A percentile compares a stretch with the other conserved stretches of the same genome.
Conservation (phyloP, 2,329 filamentous ascomycete species). For the Fusarium tanahbumbuense region DNA sequence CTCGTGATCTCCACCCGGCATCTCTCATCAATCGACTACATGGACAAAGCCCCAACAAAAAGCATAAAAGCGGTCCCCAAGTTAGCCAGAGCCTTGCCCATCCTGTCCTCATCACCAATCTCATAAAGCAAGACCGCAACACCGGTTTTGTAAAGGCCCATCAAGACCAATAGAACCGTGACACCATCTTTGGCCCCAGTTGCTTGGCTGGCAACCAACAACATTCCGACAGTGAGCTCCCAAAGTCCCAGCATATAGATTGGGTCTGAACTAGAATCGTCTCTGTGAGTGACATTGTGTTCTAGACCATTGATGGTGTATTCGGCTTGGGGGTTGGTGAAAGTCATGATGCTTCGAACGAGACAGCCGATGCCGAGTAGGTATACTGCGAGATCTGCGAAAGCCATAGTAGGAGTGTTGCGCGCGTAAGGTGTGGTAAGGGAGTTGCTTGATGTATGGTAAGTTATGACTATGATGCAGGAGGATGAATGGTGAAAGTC, state of each 20-base stretch:
- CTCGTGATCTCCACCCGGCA: fast-evolving
- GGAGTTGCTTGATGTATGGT: neutral
- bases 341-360: constrained; percentile 10
- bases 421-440: fast-evolving
- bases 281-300: neutral
- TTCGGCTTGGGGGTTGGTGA: constrained; percentile 14
- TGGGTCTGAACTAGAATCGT: neutral
- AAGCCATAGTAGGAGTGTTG: neutral
- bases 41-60: neutral
- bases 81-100: neutral
- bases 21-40: neutral
- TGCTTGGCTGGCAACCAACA: neutral
- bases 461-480: neutral
- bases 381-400: neutral
- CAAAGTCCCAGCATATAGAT: constrained; percentile 16
- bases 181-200: neutral
- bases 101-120: neutral
- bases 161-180: neutral
- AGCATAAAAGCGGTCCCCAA: neutral
- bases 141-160: constrained; percentile 9
- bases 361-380: neutral
- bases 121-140: neutral
- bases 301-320: constrained; percentile 8
- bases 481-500: neutral
- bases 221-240: neutral